Percentiles rank a stretch among this genome's conserved stretches.
These are phyloP conservation scores for Halenospora varia DNA, from an alignment of 495 filamentous ascomycete genomes.

Conservation along the genomic window DNA sequence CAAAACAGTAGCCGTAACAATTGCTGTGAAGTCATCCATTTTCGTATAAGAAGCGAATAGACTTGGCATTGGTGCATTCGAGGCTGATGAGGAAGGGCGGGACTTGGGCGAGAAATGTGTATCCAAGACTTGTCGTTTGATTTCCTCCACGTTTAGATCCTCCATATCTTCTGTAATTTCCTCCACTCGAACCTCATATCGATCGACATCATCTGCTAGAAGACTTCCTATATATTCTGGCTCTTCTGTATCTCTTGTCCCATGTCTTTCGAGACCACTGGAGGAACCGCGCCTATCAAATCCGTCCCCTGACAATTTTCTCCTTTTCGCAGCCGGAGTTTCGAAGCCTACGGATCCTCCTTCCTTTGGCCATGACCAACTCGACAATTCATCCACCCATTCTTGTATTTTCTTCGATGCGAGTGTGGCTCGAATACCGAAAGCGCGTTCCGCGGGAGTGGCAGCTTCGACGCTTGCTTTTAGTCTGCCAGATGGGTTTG, in stretches of 20 bases:
- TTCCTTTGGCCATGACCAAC: conserved; percentile 68
- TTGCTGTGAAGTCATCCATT: conserved; percentile 81
- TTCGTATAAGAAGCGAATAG: conserved; percentile 35
- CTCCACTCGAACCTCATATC: conserved; percentile 71
- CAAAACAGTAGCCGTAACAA: conserved; percentile 84
- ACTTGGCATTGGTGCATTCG: conserved; percentile 38
- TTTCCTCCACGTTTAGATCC: conserved; percentile 77
- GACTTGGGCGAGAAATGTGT: conserved; percentile 60
- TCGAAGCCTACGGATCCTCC: conserved; percentile 47
- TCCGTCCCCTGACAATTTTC: conserved; percentile 19
- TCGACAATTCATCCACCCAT: conserved; percentile 73
- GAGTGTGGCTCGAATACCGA: conserved; percentile 69
- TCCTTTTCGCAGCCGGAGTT: conserved; percentile 35
- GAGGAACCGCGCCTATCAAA: background rate
- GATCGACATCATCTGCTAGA: conserved; percentile 50
- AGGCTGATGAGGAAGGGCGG: conserved; percentile 43
- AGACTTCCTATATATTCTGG: conserved; percentile 67
- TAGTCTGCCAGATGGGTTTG: conserved; percentile 49
- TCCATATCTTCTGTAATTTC: conserved; percentile 76
- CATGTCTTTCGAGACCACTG: background rate
- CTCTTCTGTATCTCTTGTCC: conserved; percentile 14
- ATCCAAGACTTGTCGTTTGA: conserved; percentile 83
- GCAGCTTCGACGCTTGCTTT: conserved; percentile 63
- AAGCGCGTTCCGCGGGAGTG: conserved; percentile 61
- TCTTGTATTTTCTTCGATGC: conserved; percentile 68